Base-by-base conservation (phyloP, 345 rosid genomes). In the Bruguiera sexangula region DNA sequence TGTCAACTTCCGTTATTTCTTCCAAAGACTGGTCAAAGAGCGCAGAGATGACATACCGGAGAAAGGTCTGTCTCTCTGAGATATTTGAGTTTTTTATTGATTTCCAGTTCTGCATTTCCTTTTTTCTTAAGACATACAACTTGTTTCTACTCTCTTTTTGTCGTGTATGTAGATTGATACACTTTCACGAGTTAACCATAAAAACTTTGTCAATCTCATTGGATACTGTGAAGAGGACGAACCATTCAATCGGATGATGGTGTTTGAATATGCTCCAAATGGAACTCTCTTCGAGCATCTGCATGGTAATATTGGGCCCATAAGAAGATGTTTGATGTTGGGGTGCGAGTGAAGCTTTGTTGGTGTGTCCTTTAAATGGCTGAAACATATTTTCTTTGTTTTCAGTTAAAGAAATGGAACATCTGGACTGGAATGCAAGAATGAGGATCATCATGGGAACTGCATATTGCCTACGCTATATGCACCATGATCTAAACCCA, bases 231-330 rank as follows among this genome's bases (percentile, higher is more conserved):
- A 90, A 77, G 99, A 96, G 79, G 78, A 89, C 37, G 90, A 88
- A 70, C 99, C 97, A 7, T 96, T 96, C 79, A 85, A 72, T 65
- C 82, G 98, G 77, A 90, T 96, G 98, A 92, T 96, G 98, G 98
- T 96, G 74, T 96, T 92, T 55, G 98, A 96, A 86, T 90, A 92
- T 74, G 97, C 95, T 76, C 99, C 97, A 13, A 96, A 92, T 69
- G 98, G 97, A 69, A 75, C 78, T 48, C 87, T 95, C 66, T 89
- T 76, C 56, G 99, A 95, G 81, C 98, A 90, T 84, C 76, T 95
- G 70, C 97, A 92, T 53, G 83, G 98, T 95, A 85, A 84, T 69
- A 4, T 43, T 27, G 48, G 68, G 58, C 51, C 54, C 73, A 13
- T 43, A 43, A 3, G 3, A 55, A 3, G 21, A 26, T 58, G 31